Percentiles rank a stretch among this genome's conserved stretches.
These are phyloP conservation scores for Theobroma grandiflorum DNA, from an alignment of 441 rosid genomes.

Conservation along the genomic window DNA sequence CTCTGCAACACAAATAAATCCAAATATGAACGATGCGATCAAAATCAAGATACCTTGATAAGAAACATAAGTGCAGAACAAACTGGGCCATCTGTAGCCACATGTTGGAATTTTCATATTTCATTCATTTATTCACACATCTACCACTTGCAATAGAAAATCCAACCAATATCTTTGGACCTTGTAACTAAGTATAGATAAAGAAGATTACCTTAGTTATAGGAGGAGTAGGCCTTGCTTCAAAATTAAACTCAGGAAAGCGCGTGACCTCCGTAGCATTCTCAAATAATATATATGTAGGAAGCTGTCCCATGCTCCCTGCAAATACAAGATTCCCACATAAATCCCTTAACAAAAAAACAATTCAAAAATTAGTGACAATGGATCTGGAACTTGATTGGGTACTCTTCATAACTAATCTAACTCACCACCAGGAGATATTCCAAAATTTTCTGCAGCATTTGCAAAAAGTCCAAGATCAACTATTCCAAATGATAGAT, in stretches of 20 bases:
- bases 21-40: neutral
- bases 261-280: conserved; percentile 78
- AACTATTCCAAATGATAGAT: conserved; percentile 80
- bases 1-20: conserved; percentile 59
- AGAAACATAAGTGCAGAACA: neutral
- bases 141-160: neutral
- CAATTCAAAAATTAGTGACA: conserved; percentile 9
- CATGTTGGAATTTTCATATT: neutral
- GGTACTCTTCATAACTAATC: conserved; percentile 3
- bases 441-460: conserved; percentile 83
- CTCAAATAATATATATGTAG: conserved; percentile 82
- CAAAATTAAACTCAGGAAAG: conserved; percentile 76
- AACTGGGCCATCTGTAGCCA: neutral
- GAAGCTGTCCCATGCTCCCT: conserved; percentile 88
- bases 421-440: conserved; percentile 70
- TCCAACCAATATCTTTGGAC: neutral
- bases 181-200: neutral
- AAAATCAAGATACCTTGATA: conserved; percentile 7
- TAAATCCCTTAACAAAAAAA: conserved; percentile 4
- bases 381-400: neutral
- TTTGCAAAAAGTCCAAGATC: conserved; percentile 94
- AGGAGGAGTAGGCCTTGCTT: conserved; percentile 61
- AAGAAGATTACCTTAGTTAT: conserved; percentile 65
- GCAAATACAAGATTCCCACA: conserved; percentile 27
- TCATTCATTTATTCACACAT: neutral